phyloP scores from a whole-genome alignment of 345 rosid genomes.

The Microthlaspi erraticum region DNA sequence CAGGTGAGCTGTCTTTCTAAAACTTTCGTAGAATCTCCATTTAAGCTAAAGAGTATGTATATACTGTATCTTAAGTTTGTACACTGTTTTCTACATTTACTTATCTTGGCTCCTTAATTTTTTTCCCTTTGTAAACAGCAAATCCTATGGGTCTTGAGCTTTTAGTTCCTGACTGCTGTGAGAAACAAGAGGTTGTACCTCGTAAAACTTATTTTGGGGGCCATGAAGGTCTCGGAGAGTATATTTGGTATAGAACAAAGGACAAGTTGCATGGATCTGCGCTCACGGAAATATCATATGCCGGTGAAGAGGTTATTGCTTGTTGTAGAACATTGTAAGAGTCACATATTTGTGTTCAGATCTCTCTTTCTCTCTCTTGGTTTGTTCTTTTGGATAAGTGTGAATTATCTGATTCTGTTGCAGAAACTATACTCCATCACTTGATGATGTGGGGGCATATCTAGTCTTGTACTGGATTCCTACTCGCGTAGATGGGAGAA shows the following conservation, averaged over 20 bases:
- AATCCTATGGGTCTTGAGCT: constrained; percentile 93
- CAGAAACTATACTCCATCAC: constrained; percentile 84
- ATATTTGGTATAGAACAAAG: constrained; percentile 78
- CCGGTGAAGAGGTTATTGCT: constrained; percentile 54
- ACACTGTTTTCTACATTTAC: constrained; percentile 19
- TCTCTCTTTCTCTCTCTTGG: constrained; percentile 17
- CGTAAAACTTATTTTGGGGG: constrained; percentile 89
- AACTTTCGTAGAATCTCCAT: constrained; percentile 22
- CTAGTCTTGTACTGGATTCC: constrained; percentile 87
- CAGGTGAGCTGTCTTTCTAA: constrained; percentile 63
- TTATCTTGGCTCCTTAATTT: constrained; percentile 27
- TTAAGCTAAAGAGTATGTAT: constrained; percentile 10
- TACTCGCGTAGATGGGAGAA: constrained; percentile 80
- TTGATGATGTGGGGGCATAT: constrained; percentile 83
- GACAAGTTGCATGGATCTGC: constrained; percentile 64
- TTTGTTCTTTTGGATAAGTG: constrained; percentile 20
- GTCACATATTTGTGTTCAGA: constrained; percentile 29
- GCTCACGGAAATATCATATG: constrained; percentile 58
- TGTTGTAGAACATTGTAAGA: constrained; percentile 78
- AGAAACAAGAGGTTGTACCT: constrained; percentile 74
- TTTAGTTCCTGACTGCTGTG: constrained; percentile 69
- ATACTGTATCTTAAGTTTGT: constrained; percentile 9
- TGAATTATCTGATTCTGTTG: constrained; percentile 32
- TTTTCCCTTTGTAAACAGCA: constrained; percentile 53
- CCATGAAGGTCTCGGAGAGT: constrained; percentile 82